Base-by-base conservation (phyloP, 345 rosid genomes). In the Sonneratia caseolaris region DNA sequence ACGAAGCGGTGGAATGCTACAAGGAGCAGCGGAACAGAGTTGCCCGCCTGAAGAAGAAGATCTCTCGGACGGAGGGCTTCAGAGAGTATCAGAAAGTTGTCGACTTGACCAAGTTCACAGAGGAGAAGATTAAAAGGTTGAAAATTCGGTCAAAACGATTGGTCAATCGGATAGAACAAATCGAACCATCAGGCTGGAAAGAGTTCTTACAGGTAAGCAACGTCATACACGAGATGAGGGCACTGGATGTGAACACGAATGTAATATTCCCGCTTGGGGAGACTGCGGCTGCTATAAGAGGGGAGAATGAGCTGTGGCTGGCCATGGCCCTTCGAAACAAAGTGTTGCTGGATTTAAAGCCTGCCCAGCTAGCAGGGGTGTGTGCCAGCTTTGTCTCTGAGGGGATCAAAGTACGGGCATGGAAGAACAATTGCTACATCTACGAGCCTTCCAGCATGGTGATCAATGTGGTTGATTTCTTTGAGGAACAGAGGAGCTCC, bases 121-220 rank as follows among this genome's bases (percentile, higher is more conserved):
- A 82, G 79, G 96, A 91, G 72, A 91, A 90, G 85, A 94, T 94
- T 72, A 84, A 81, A 72, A 91, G 89, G 47, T 83, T 94, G 78
- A 83, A 83, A 80, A 69, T 87, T 57, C 83, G 97, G 81, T 87
- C 97, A 0, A 85, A 78, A 36, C 91, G 94, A 47, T 79, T 94
- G 79, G 75, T 68, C 9, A 84, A 88, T 74, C 88, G 97, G 55
- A 76, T 93, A 53, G 84, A 88, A 80, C 91, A 86, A 76, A 94
- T 94, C 0, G 99, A 94, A 72, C 97, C 99, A 4, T 91, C 99
- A 67, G 97, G 97, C 24, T 94, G 99, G 97, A 94, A 94, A 80
- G 99, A 91, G 75, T 91, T 94, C 84, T 65, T 90, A 79, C 88
- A 83, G 49, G 82, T 94, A 77, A 90, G 93, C 84, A 86, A 90